Conservation (phyloP, 2,329 filamentous ascomycete species). For the Byssothecium circinans region DNA sequence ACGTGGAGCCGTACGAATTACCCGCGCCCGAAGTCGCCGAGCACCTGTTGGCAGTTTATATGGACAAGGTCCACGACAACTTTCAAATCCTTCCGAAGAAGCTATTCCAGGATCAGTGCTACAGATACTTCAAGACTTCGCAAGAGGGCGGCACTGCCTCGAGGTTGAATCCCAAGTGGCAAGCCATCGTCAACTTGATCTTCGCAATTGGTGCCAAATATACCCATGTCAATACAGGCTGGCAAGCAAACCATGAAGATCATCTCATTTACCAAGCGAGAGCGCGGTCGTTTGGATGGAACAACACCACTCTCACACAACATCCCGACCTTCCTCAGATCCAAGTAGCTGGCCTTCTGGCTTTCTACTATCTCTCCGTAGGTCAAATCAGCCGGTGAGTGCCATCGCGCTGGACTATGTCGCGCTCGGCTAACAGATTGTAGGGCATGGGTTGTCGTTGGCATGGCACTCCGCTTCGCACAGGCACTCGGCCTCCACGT, state of each 20-base stretch:
- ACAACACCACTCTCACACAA: constrained; percentile 27
- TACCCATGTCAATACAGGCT: constrained; percentile 33
- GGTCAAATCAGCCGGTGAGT: constrained; percentile 47
- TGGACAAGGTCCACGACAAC: constrained; percentile 42
- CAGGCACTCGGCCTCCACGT: constrained; percentile 45
- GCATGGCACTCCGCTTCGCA: constrained; percentile 42
- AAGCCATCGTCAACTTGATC: constrained; percentile 46
- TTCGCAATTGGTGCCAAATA: constrained; percentile 48
- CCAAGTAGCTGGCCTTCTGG: constrained; percentile 42
- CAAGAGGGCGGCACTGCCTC: constrained; percentile 21
- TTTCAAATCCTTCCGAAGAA: constrained; percentile 43
- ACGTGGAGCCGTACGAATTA: constrained; percentile 36
- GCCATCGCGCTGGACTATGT: not conserved
- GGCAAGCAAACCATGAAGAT: constrained; percentile 31
- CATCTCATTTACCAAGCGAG: constrained; percentile 45
- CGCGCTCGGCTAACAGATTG: constrained; percentile 7
- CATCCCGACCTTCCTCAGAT: constrained; percentile 45
- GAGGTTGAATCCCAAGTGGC: constrained; percentile 35
- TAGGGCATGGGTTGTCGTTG: constrained; percentile 45
- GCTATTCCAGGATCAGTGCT: constrained; percentile 39
- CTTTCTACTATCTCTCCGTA: constrained; percentile 45
- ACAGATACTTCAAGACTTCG: constrained; percentile 32
- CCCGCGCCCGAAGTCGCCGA: constrained; percentile 37
- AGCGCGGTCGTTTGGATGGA: constrained; percentile 39
- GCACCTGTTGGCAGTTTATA: constrained; percentile 39